A percentile compares a stretch with the other conserved stretches of the same genome.
Evolutionary conservation across 2,329 filamentous ascomycete genomes (phyloP).

Genomic region (Hymenoscyphus linearis): DNA sequence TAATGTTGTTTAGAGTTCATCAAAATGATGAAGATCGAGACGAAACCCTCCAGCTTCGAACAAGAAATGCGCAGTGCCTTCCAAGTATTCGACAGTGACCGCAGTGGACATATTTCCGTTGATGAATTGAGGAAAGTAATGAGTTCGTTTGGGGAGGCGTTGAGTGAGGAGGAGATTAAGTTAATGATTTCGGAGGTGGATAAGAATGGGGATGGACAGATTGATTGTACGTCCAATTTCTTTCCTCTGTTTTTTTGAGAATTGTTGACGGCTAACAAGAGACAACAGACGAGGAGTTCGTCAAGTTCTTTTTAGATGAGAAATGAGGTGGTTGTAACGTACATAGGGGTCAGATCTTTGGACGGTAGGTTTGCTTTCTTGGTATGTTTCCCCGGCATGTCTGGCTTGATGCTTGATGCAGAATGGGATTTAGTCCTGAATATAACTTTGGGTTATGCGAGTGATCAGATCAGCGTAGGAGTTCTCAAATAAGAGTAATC

Average conservation of each 20-base stretch:
- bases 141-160: constrained; percentile 59
- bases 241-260: too few species aligned
- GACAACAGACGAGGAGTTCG: background rate
- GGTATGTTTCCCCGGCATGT: background rate
- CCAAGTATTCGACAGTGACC: constrained; percentile 61
- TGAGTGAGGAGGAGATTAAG: constrained; percentile 59
- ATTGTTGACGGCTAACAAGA: background rate
- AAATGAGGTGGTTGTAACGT: background rate
- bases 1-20: constrained; percentile 49
- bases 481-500: too few species aligned
- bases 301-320: background rate
- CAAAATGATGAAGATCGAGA: constrained; percentile 60
- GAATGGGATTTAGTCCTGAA: background rate
- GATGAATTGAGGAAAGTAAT: constrained; percentile 59
- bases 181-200: constrained; percentile 63
- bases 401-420: background rate
- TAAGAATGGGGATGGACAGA: constrained; percentile 57
- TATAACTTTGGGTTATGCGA: background rate
- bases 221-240: constrained; percentile 50
- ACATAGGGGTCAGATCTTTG: background rate
- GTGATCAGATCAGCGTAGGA: too few species aligned
- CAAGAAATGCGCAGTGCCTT: constrained; percentile 61
- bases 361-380: background rate
- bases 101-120: constrained; percentile 59
- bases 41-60: constrained; percentile 57